These are phyloP conservation scores for Dryadomyces sulphureus DNA, from an alignment of 2,329 filamentous ascomycete species.

Conservation along the genomic window DNA sequence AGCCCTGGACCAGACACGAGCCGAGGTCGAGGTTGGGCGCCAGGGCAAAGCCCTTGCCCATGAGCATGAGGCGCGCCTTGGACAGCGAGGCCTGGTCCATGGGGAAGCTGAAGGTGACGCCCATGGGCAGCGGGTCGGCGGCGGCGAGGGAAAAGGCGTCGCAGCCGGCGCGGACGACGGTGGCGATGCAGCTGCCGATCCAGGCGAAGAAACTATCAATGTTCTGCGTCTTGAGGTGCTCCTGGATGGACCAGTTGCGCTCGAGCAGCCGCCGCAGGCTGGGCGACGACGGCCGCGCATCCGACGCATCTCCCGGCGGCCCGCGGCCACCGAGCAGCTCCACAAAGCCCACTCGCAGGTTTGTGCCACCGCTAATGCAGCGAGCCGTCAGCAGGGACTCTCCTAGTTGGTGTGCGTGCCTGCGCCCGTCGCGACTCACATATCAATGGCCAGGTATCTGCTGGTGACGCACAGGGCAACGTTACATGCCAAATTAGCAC, in stretches of 20 bases:
- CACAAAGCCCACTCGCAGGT: slow-evolving; percentile 53
- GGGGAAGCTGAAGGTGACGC: slow-evolving; percentile 58
- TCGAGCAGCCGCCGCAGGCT: slow-evolving; percentile 44
- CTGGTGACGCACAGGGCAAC: slow-evolving; percentile 1
- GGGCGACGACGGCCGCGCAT: not conserved
- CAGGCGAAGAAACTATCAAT: slow-evolving; percentile 64
- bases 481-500: slow-evolving; percentile 5
- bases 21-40: slow-evolving; percentile 45
- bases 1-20: slow-evolving; percentile 42
- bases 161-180: slow-evolving; percentile 49
- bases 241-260: slow-evolving; percentile 58
- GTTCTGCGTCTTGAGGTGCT: slow-evolving; percentile 59
- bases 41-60: slow-evolving; percentile 58
- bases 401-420: too few relatives aligned
- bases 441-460: slow-evolving; percentile 49
- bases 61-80: slow-evolving; percentile 48
- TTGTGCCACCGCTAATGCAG: slow-evolving; percentile 44
- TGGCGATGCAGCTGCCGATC: slow-evolving; percentile 65
- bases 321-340: slow-evolving; percentile 31
- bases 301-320: too few relatives aligned
- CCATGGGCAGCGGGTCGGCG: slow-evolving; percentile 39
- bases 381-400: not conserved
- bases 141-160: slow-evolving; percentile 24
- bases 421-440: too few relatives aligned
- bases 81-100: slow-evolving; percentile 50